Conservation (phyloP, 208 protist species). For the Crithidia brevicula region DNA sequence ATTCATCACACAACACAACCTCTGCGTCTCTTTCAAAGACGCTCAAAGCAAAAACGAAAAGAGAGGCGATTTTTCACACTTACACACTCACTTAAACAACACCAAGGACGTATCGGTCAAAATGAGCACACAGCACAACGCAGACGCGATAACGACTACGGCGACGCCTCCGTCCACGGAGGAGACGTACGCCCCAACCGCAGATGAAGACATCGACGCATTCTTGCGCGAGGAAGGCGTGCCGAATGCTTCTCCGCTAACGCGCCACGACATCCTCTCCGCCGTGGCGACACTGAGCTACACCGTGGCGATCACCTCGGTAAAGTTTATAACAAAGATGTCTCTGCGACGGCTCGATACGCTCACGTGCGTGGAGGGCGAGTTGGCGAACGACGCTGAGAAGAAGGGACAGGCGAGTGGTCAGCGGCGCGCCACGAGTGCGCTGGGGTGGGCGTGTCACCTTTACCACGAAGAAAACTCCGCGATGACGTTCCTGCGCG, state of each 20-base stretch:
- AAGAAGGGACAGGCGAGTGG: not conserved
- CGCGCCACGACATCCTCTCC: constrained; percentile 4
- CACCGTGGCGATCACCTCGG: constrained; percentile 15
- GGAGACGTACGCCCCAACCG: too few species aligned
- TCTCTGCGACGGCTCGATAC: constrained; percentile 24
- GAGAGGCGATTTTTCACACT: not conserved
- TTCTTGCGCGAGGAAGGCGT: constrained; percentile 33
- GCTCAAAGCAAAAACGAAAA: not conserved
- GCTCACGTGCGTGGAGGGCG: constrained; percentile 21
- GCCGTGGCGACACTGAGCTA: constrained; percentile 17
- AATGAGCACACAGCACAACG: too few species aligned
- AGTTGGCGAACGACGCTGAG: constrained; percentile 5
- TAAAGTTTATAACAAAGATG: constrained; percentile 14
- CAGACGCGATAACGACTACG: too few species aligned
- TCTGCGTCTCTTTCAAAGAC: too few species aligned
- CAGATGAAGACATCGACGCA: constrained; percentile 18
- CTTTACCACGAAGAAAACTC: constrained; percentile 15
- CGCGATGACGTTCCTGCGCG: constrained; percentile 17
- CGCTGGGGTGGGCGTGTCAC: constrained; percentile 16
- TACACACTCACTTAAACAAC: too few species aligned
- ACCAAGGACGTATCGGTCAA: too few species aligned
- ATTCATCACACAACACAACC: too few species aligned
- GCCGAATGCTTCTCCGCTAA: not conserved
- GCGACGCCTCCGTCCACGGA: too few species aligned
- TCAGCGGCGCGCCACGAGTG: not conserved